Conservation (phyloP, 2,329 filamentous ascomycete genomes). For the Neonectria ditissima region DNA sequence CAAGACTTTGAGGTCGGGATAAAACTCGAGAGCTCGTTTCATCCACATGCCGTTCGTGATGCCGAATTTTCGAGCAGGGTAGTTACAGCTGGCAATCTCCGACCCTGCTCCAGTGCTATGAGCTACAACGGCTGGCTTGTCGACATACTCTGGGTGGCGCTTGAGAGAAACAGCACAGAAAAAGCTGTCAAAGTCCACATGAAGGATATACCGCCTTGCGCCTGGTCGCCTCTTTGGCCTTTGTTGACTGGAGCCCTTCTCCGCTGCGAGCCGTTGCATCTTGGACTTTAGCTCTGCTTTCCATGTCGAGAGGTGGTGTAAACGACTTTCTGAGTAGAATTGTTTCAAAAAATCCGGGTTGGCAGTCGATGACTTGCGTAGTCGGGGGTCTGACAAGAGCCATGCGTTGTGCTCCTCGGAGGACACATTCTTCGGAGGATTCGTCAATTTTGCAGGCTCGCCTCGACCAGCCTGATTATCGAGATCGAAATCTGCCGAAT, state of each 20-base stretch:
- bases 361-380: slow-evolving; percentile 89
- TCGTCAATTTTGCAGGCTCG: slow-evolving; percentile 16
- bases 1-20: slow-evolving; percentile 87
- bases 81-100: slow-evolving; percentile 98
- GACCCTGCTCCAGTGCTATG: slow-evolving; percentile 88
- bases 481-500: neutral
- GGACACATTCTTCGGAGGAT: slow-evolving; percentile 73
- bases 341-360: slow-evolving; percentile 95
- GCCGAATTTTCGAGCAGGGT: slow-evolving; percentile 85
- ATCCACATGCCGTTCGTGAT: slow-evolving; percentile 99
- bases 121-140: slow-evolving; percentile 88
- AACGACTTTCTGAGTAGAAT: slow-evolving; percentile 92
- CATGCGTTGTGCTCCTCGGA: slow-evolving; percentile 93
- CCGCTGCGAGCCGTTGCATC: slow-evolving; percentile 82
- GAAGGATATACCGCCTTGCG: slow-evolving; percentile 84
- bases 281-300: slow-evolving; percentile 93
- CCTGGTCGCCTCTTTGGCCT: slow-evolving; percentile 67
- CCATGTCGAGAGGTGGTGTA: slow-evolving; percentile 97
- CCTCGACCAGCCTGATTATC: neutral
- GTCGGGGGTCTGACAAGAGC: slow-evolving; percentile 83
- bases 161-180: slow-evolving; percentile 93
- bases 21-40: slow-evolving; percentile 86
- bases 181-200: slow-evolving; percentile 98
- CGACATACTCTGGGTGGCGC: slow-evolving; percentile 77
- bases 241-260: slow-evolving; percentile 66